phyloP scores from a whole-genome alignment of 176 grass and related monocot species.

The Paspalum vaginatum region DNA sequence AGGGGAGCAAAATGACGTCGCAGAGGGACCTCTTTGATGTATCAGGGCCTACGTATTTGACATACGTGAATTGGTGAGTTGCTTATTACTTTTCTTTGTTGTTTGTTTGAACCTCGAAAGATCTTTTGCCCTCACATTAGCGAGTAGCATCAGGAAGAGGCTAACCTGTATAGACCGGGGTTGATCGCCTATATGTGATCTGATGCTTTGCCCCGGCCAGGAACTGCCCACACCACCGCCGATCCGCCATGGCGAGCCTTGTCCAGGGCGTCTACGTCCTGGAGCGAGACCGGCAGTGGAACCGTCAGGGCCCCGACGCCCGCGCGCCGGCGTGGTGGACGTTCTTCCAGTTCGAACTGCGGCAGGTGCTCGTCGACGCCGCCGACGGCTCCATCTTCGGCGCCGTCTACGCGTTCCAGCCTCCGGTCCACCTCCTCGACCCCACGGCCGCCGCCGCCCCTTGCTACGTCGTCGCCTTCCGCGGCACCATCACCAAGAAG shows the following conservation, averaged over 20 bases:
- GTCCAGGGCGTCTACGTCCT: conserved; percentile 66
- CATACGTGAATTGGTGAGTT: conserved; percentile 63
- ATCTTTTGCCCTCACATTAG: neutral
- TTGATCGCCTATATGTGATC: conserved; percentile 3
- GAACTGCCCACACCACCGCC: conserved; percentile 58
- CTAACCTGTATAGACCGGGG: conserved; percentile 6
- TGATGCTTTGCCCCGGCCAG: conserved; percentile 40
- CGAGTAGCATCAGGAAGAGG: neutral
- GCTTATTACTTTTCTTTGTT: neutral
- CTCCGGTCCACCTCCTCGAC: conserved; percentile 26
- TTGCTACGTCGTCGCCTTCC: conserved; percentile 62
- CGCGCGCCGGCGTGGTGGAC: conserved; percentile 63
- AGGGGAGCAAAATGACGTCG: conserved; percentile 41
- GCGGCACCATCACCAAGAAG: conserved; percentile 66
- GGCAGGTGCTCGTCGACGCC: conserved; percentile 52
- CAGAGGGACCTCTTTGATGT: conserved; percentile 59
- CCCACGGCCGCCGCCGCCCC: conserved; percentile 37
- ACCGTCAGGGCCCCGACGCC: conserved; percentile 39
- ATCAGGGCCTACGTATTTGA: conserved; percentile 62
- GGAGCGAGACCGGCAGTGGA: conserved; percentile 55
- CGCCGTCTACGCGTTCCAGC: conserved; percentile 53
- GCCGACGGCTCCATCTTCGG: conserved; percentile 67
- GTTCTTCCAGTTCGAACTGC: conserved; percentile 58
- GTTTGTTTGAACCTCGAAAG: neutral
- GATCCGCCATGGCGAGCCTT: conserved; percentile 56